These are phyloP conservation scores for Wallacemonas sp. DNA, from an alignment of 208 protist species.

Conservation along the genomic window DNA sequence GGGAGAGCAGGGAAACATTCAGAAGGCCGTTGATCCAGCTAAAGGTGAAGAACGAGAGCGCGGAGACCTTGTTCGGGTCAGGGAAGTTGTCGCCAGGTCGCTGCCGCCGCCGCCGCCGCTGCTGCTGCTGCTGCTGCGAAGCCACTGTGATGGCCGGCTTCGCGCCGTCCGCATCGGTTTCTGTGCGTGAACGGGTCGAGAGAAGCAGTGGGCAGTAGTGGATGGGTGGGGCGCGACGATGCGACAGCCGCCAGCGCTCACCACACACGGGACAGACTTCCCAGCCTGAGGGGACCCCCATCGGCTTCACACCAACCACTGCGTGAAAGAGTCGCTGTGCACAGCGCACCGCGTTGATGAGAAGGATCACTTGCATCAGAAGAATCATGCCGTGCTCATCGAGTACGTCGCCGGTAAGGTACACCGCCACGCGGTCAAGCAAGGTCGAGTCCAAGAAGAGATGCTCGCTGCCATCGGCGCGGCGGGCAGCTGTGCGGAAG, in stretches of 20 bases:
- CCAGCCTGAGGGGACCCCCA: constrained; percentile 54
- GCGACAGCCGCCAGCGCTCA: constrained; percentile 26
- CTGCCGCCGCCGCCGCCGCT: constrained; percentile 5
- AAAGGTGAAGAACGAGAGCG: constrained; percentile 33
- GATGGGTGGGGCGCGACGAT: neutral
- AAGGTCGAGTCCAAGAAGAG: neutral
- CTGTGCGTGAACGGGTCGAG: neutral
- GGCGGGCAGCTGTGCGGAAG: neutral
- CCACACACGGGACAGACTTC: constrained; percentile 65
- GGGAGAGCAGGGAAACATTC: constrained; percentile 48
- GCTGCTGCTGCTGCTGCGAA: neutral
- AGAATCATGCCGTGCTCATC: constrained; percentile 14
- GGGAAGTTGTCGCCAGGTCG: constrained; percentile 55
- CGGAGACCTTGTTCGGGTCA: constrained; percentile 43
- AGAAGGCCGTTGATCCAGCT: constrained; percentile 72
- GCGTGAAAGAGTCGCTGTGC: constrained; percentile 67
- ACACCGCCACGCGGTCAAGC: neutral
- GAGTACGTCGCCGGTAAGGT: neutral
- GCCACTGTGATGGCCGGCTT: neutral
- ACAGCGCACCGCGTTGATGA: constrained; percentile 33
- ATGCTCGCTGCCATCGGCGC: neutral
- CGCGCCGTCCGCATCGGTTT: neutral
- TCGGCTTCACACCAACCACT: constrained; percentile 51
- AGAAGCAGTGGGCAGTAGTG: neutral
- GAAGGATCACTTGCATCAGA: constrained; percentile 39